Evolutionary conservation across 495 filamentous ascomycete species (phyloP).

Genomic region (Podospora pseudocomata): DNA sequence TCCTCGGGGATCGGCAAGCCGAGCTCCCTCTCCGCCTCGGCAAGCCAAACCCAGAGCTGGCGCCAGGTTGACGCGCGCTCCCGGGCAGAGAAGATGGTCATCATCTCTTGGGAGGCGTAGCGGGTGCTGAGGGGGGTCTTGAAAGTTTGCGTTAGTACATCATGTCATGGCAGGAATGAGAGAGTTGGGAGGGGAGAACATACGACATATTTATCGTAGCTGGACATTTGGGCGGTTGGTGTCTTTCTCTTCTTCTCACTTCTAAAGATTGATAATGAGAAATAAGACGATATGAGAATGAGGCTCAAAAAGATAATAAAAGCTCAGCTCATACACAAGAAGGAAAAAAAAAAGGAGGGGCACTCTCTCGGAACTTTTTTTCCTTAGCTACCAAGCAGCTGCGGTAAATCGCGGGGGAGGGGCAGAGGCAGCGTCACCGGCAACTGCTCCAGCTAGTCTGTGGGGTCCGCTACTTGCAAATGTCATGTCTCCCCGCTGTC

Average conservation of each 20-base stretch:
- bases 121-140: conserved; percentile 69
- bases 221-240: conserved; percentile 50
- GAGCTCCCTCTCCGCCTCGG: conserved; percentile 73
- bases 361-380: neutral
- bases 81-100: conserved; percentile 64
- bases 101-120: conserved; percentile 63
- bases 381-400: neutral
- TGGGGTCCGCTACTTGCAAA: neutral
- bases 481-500: neutral
- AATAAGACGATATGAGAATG: neutral
- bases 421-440: neutral
- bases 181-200: neutral
- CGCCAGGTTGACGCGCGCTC: conserved; percentile 74
- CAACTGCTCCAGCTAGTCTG: neutral
- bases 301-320: neutral
- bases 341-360: neutral
- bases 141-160: neutral
- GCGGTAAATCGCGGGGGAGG: neutral
- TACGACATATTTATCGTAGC: conserved; percentile 57
- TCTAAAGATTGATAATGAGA: neutral
- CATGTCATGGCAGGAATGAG: neutral
- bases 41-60: conserved; percentile 76
- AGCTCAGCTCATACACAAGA: neutral
- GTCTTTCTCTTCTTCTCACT: neutral
- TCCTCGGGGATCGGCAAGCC: conserved; percentile 63